These are phyloP conservation scores for Mortierella sp. DNA, from an alignment of 371 early-diverging fungal species.

Conservation along the genomic window DNA sequence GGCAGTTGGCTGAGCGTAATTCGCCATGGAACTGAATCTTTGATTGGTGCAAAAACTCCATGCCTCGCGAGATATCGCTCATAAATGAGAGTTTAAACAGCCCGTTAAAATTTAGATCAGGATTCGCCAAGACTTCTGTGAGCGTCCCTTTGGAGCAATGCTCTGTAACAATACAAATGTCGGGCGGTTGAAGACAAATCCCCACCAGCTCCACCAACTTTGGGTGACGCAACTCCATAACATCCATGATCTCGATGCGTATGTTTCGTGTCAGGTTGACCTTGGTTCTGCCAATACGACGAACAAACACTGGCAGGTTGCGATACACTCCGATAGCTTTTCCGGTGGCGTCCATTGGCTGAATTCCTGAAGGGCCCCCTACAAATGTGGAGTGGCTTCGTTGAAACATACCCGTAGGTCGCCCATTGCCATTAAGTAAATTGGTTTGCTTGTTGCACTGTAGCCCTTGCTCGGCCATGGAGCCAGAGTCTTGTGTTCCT, in stretches of 20 bases:
- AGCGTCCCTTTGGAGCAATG: constrained; percentile 62
- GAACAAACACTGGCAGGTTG: constrained; percentile 54
- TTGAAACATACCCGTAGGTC: constrained; percentile 45
- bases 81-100: constrained; percentile 68
- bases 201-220: constrained; percentile 62
- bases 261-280: constrained; percentile 41
- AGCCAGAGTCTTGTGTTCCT: constrained; percentile 41
- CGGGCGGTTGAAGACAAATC: constrained; percentile 60
- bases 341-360: constrained; percentile 51
- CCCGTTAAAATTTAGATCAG: constrained; percentile 63
- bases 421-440: background rate
- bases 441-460: background rate
- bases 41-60: constrained; percentile 66
- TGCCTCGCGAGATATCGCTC: constrained; percentile 60
- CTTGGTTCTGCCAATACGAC: constrained; percentile 46
- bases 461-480: constrained; percentile 18
- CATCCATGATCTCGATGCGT: constrained; percentile 56
- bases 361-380: constrained; percentile 41
- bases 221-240: constrained; percentile 58
- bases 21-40: constrained; percentile 62
- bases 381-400: constrained; percentile 54
- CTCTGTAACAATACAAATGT: constrained; percentile 62
- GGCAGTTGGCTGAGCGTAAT: constrained; percentile 60
- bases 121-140: constrained; percentile 60
- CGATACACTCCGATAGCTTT: constrained; percentile 54